Percentiles rank a stretch among this genome's conserved stretches.
Conservation (phyloP, 129 eudicot species). For the Centaurea solstitialis region DNA sequence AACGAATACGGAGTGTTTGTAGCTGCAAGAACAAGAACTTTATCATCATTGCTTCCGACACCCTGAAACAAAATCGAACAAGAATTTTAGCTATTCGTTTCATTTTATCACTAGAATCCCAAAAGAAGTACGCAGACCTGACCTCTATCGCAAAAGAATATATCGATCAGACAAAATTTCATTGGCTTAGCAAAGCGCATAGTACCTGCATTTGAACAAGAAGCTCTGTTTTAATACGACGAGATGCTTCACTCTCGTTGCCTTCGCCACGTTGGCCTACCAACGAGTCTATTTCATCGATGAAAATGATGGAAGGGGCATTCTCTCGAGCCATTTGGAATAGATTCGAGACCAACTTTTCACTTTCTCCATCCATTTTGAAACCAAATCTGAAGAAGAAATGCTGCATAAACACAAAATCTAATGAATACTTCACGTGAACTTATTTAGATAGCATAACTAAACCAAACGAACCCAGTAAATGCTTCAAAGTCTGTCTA, state of each 20-base stretch:
- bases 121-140: neutral
- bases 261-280: constrained; percentile 81
- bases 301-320: constrained; percentile 67
- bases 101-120: neutral
- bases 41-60: constrained; percentile 62
- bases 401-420: constrained; percentile 40
- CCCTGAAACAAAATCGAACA: constrained; percentile 45
- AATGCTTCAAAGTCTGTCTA: neutral
- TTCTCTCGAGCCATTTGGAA: constrained; percentile 79
- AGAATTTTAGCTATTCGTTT: neutral
- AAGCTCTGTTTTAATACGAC: constrained; percentile 78
- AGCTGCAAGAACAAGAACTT: constrained; percentile 82
- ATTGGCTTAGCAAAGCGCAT: neutral
- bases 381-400: constrained; percentile 71
- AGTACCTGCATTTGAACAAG: constrained; percentile 81
- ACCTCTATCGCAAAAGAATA: neutral
- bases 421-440: constrained; percentile 3
- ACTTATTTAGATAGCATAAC: constrained; percentile 5
- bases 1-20: constrained; percentile 73
- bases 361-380: constrained; percentile 86
- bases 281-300: constrained; percentile 74
- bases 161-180: neutral
- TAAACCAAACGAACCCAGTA: too few species aligned
- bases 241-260: constrained; percentile 74
- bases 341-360: constrained; percentile 64